Evolutionary conservation across 2,329 filamentous ascomycete genomes (phyloP), one percentile per base, ranked within the genome.

Genomic region (Penicillium rolfsii): DNA sequence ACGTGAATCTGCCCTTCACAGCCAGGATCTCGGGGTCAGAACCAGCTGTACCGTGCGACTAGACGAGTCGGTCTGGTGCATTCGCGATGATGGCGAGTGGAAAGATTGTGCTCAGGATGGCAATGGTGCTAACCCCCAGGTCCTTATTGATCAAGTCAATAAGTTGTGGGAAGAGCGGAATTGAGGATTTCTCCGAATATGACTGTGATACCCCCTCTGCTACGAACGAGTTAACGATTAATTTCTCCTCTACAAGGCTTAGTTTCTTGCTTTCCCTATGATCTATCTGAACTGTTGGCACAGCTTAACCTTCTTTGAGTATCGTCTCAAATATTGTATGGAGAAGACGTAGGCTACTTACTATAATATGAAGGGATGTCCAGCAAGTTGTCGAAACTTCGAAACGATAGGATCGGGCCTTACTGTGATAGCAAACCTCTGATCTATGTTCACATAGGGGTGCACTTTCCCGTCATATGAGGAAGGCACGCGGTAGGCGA

Each of bases 41-140:
- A 88, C 84, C 70, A 92, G 89, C 79, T 93, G 90, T 77, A 94
- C 91, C 11, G 85, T 95, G 57, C 85, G 94, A 53, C 79, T 99
- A 52, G 84, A 96, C 73, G 83, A 91, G 58, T 81, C 94, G 74
- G 81, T 91, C 58, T 91, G 95, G 80, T 99, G 95, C 78, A 85
- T 98, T 65, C 85, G 89, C 54, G 93, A 98, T 74, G 85, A 80
- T 26, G 89, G 89, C 12, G 73, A 89, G 71, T 98, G 93, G 92
- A 89, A 80, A 59, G 84, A 95, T 66, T 97, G 94, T 74, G 86
- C 88, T 4, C 83, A 70, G 89, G 91, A 52, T 70, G 87, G 58
- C 80, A 81, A 66, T 85, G 77, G 76, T 5, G 76, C 75, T 52
- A 67, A 77, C n/a, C 76, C 79, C 5, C 67, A 73, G 67, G 89